Evolutionary conservation across 148 eudicot species (phyloP).

Genomic region (Vaccinium macrocarpon): DNA sequence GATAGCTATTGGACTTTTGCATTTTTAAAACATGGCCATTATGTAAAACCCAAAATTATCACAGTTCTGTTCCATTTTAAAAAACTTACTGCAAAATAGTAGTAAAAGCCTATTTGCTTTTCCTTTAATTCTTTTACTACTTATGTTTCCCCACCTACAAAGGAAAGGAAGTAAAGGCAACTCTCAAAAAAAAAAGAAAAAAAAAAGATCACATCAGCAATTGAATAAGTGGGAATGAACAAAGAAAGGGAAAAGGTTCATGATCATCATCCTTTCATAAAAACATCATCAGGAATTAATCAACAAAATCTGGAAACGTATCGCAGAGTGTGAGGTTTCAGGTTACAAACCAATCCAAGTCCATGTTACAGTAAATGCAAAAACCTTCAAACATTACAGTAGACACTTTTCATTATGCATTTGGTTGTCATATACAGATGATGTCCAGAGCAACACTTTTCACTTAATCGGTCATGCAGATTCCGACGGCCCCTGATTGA

Average conservation of each 20-base stretch:
- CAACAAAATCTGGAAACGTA: neutral
- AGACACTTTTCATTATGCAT: neutral
- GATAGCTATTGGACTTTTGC: neutral
- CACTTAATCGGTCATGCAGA: neutral
- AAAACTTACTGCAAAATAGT: too few species aligned
- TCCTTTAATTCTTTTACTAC: neutral
- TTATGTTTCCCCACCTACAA: neutral
- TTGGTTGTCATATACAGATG: neutral
- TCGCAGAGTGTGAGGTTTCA: neutral
- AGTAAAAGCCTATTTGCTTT: neutral
- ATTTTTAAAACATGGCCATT: neutral
- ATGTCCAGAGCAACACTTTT: neutral
- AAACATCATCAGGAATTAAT: neutral
- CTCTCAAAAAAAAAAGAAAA: neutral
- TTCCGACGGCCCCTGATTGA: slow-evolving; percentile 2
- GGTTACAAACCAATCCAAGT: neutral
- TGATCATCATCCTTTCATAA: neutral
- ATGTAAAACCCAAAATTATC: too few species aligned
- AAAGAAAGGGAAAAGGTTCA: neutral
- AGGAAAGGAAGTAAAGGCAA: neutral
- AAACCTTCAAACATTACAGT: neutral
- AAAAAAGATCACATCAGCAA: neutral
- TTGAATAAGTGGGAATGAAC: neutral
- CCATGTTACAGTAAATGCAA: neutral
- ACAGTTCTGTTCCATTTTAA: neutral